A percentile compares a stretch with the other conserved stretches of the same genome.
phyloP scores from a whole-genome alignment of 345 rosid species.

The Bretschneidera sinensis region DNA sequence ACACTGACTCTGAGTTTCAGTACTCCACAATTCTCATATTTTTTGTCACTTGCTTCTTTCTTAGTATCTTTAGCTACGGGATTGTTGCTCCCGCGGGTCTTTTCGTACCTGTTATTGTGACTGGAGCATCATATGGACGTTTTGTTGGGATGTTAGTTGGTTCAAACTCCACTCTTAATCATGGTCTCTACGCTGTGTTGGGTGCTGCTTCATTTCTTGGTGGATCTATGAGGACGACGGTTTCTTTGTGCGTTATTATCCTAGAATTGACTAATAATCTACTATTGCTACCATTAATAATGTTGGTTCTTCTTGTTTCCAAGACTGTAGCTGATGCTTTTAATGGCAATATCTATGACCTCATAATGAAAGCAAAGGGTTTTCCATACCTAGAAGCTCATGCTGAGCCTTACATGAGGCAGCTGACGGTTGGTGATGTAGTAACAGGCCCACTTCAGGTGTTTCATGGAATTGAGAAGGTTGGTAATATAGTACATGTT shows the following conservation, averaged over 20 bases:
- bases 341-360: conserved; percentile 70
- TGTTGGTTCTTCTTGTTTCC: conserved; percentile 87
- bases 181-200: conserved; percentile 84
- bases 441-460: conserved; percentile 79
- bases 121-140: conserved; percentile 89
- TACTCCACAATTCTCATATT: conserved; percentile 55
- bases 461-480: conserved; percentile 70
- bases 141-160: conserved; percentile 74
- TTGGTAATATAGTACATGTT: conserved; percentile 64
- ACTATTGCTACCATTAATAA: conserved; percentile 78
- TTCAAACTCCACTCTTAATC: conserved; percentile 52
- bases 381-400: conserved; percentile 79
- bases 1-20: conserved; percentile 75
- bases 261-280: conserved; percentile 88
- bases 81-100: conserved; percentile 87
- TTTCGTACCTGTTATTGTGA: conserved; percentile 84
- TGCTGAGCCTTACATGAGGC: conserved; percentile 92
- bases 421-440: conserved; percentile 69
- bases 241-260: conserved; percentile 80
- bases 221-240: conserved; percentile 95
- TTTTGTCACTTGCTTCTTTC: conserved; percentile 67
- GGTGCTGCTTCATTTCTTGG: conserved; percentile 94
- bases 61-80: conserved; percentile 80
- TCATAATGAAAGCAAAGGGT: conserved; percentile 87
- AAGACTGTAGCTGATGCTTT: conserved; percentile 96